Evolutionary conservation across 345 rosid genomes (phyloP), one percentile per base, ranked within the genome.

Genomic region (Kernera saxatilis): DNA sequence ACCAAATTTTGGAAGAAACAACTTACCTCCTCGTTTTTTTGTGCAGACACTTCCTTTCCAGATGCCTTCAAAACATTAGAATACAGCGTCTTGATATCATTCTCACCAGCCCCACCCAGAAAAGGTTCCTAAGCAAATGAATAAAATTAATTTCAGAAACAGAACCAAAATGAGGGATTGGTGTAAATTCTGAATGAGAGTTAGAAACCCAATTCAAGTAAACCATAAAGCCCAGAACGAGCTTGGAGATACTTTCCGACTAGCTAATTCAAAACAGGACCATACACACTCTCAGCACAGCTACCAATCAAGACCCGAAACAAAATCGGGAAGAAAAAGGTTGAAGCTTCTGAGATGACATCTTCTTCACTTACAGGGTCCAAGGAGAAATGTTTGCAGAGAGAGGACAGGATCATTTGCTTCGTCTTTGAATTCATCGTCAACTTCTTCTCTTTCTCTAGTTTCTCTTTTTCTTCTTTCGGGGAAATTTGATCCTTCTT

Each of bases 351-450:
- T 35, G 52, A 59, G 40, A 44, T 33, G 52, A 1, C 10, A 70
- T 37, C 13, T 17, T 25, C 44, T 58, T 45, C 35, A 56, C 87
- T 83, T 74, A 92, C 98, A 51, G 86, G 78, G 30, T 82, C 80
- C 30, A 84, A 37, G 21, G 84, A 78, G 57, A 92, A 71, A 63
- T 84, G 86, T 54, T 86, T 81, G 79, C 85, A 79, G 64, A 89
- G 86, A 81, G 85, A 79, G 60, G 79, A 77, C 17, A 78, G 64
- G 26, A 89, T 70, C 73, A 44, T 7, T 77, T 84, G 82, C 74
- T 82, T 87, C 73, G 74, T 78, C 54, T 74, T 62, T 11, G 45
- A 49, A 71, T 75, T 66, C 64, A 26, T 53, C 23, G 26, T 54
- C 35, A 56, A 73, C 5, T 45, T 48, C 78, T 29, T 49, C 41